phyloP scores from a whole-genome alignment of 202 grass and related monocot genomes.

The Eragrostis tef region DNA sequence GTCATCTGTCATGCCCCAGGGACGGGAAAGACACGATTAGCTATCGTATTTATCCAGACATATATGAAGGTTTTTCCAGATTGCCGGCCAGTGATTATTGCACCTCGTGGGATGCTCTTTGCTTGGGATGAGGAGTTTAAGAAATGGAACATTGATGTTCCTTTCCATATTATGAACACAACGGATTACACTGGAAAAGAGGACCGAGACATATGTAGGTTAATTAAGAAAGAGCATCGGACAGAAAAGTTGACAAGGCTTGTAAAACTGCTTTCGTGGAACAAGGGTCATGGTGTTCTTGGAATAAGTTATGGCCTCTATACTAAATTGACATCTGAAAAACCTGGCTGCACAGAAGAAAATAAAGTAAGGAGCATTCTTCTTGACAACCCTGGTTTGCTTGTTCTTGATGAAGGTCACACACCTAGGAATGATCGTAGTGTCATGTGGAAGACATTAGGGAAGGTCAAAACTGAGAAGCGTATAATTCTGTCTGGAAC shows the following conservation, averaged over 20 bases:
- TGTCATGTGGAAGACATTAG: constrained; percentile 79
- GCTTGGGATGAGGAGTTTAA: constrained; percentile 93
- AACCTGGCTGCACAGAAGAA: constrained; percentile 57
- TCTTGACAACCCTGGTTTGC: constrained; percentile 81
- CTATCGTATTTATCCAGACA: constrained; percentile 88
- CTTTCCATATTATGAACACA: constrained; percentile 91
- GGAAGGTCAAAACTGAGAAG: constrained; percentile 78
- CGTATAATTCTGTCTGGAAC: constrained; percentile 96
- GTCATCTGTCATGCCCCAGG: constrained; percentile 94
- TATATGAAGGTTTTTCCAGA: constrained; percentile 88
- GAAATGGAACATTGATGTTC: constrained; percentile 80
- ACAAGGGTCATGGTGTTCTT: constrained; percentile 74
- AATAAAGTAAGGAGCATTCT: constrained; percentile 70
- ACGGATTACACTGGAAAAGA: constrained; percentile 75
- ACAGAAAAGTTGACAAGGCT: constrained; percentile 67
- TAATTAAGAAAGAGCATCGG: constrained; percentile 61
- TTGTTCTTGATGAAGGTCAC: constrained; percentile 92
- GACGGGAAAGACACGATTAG: constrained; percentile 85
- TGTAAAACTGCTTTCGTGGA: constrained; percentile 82
- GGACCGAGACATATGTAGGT: constrained; percentile 63
- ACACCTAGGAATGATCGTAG: constrained; percentile 84
- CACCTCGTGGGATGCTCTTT: constrained; percentile 83
- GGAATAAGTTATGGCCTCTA: constrained; percentile 88
- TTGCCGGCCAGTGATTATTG: constrained; percentile 84
- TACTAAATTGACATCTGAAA: constrained; percentile 68